Evolutionary conservation across 176 grass and related monocot species (phyloP), one percentile per base, ranked within the genome.

Genomic region (Coix lacrymajobi): DNA sequence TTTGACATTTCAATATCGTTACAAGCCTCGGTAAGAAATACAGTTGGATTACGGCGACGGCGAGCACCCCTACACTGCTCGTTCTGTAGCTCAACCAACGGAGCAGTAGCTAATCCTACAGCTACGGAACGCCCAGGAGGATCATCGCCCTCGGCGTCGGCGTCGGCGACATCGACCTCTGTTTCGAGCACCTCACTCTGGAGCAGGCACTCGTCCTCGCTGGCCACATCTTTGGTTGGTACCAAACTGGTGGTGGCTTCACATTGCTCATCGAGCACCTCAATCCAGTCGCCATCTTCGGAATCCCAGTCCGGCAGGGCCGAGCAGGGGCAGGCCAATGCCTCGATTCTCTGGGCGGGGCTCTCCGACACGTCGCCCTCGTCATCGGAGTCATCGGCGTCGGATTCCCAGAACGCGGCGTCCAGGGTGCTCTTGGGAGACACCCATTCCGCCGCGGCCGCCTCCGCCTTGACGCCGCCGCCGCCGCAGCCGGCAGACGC

Each of bases 391-490:
- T 66, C 51, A 31, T 86, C 81, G 4, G 80, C 36, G 69, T 87
- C 54, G 11, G 81, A 82, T 7, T 90, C 93, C 93, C 90, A 92
- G 76, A 85, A 37, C 16, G 62, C 82, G 8, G 83, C 81, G 20
- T 92, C 90, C 52, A 95, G 90, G 38, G 80, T 90, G 90, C 90
- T 92, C 78, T 92, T 95, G 37, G 93, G 93, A 4, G 90, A 92
- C 40, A 78, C 81, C 92, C 84, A 81, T 81, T 91, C 83, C n/a
- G 81, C 38, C n/a, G 84, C 44, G 20, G 73, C 24, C 1, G 22
- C 56, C 56, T 1, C 88, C 2, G 88, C 69, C 68, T 91, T 91
- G 8, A 76, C 85, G 63, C 77, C 44, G 90, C 79, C 85, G 63
- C 77, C 44, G 90, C 79, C 82, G 44, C 19, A 43, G 90, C 76